Percentiles rank a stretch among this genome's conserved stretches.
These are phyloP conservation scores for Dioscorea zingiberensis DNA, from an alignment of 106 monocot species.

Conservation along the genomic window DNA sequence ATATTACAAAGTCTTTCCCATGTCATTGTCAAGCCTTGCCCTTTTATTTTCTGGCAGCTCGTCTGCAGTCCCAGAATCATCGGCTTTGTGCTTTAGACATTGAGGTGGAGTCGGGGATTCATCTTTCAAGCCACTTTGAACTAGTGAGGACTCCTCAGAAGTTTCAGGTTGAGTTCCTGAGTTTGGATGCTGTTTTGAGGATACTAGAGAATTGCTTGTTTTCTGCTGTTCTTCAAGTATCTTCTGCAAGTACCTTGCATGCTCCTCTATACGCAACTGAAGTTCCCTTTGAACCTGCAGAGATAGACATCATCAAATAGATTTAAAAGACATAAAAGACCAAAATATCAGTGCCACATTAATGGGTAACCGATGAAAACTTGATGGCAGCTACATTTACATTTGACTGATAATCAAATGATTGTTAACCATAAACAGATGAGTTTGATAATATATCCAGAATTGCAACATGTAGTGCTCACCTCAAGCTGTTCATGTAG, in stretches of 20 bases:
- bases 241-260: conserved; percentile 82
- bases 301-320: not conserved
- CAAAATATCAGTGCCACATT: not conserved
- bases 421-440: no score
- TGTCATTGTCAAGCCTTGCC: conserved; percentile 17
- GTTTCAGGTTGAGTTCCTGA: conserved; percentile 16
- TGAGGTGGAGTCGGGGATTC: conserved; percentile 1
- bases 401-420: no score
- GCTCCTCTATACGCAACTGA: conserved; percentile 83
- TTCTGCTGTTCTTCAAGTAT: conserved; percentile 76
- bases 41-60: conserved; percentile 19
- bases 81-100: conserved; percentile 20
- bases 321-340: not conserved
- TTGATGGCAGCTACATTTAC: no score
- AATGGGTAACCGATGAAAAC: not conserved
- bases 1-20: not conserved
- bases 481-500: conserved; percentile 97
- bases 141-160: conserved; percentile 7
- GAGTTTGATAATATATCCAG: not conserved
- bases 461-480: conserved; percentile 8
- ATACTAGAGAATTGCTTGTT: conserved; percentile 26
- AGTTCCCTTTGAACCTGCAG: conserved; percentile 73
- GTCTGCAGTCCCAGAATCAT: conserved; percentile 14
- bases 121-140: conserved; percentile 18
- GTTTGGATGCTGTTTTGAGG: conserved; percentile 15